Evolutionary conservation across 345 rosid species (phyloP), one percentile per base, ranked within the genome.

Genomic region (Rhodomyrtus tomentosa): DNA sequence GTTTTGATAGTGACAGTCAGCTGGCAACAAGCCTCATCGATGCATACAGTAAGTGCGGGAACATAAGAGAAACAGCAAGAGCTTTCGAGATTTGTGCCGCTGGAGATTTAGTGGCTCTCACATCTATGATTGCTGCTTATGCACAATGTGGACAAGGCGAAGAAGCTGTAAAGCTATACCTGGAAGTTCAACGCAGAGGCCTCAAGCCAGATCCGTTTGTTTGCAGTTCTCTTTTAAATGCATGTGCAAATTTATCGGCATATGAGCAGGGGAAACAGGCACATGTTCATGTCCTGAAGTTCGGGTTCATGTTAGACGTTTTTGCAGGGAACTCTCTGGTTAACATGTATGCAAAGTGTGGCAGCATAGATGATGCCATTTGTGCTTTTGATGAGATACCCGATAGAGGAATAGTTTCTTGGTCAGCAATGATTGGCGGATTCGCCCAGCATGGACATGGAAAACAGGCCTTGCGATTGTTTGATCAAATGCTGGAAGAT

Each of bases 221-320:
- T 85, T 92, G 93, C 86, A 90, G 93, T 83, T 89, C 96, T 76
- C 90, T 92, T 68, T 87, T 93, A 55, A 93, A 92, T 88, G 90
- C 96, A 80, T 91, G 93, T 85, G 95, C 96, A 59, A 90, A 86
- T 86, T 84, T 92, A 55, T 93, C 96, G 12, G 95, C 93, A 82
- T 92, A 93, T 83, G 96, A 93, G 86, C 95, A 92, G 85, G 95
- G 94, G 84, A 92, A 92, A 86, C 96, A 92, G 89, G 87, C 91
- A 72, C 95, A 92, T 87, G 91, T 87, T 84, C 94, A 91, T 73
- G 62, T 91, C 84, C 84, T 91, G 87, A 92, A 92, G 88, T 87
- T 84, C 38, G 95, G 96, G 45, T 92, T 93, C 87, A 84, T 88
- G 86, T 87, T 87, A 11, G 94, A 92, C 82, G 54, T 36, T 50